Evolutionary conservation across 2,329 filamentous ascomycete species (phyloP), one percentile per base, ranked within the genome.

Genomic region (Arthroderma sp.): DNA sequence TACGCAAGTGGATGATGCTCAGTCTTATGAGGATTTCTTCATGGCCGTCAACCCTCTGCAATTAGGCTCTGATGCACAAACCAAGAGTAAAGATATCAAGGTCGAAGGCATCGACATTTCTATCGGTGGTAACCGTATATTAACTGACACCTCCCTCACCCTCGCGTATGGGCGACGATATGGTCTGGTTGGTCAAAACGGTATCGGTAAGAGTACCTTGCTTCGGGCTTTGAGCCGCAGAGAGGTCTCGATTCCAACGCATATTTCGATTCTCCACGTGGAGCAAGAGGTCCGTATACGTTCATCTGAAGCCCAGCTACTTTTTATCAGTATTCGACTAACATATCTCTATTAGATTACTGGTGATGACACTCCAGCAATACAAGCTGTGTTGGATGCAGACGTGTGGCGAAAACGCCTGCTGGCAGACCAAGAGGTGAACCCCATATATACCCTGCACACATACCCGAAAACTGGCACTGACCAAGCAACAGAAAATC

Each of bases 51-150:
- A 98, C 65, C 91, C 91, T 49, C 75, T 98, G 50, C 89, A 96
- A 61, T 59, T 96, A 49, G 89, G 87, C 44, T 69, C 73, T 22
- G 79, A 74, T 52, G 64, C 76, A 46, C 65, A 80, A 48, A 75
- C 80, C 30, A 98, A 96, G 80, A 94, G 88, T 65, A 98, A 98
- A 73, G 91, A 98, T 61, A 88, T 98, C 73, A 98, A 96, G 70
- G 72, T 98, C 54, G 91, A 98, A 66, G 87, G 85, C 56, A 86
- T 94, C 60, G 91, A 98, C 64, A 84, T 98, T 44, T 83, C 86
- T 37, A 95, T 98, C 58, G 80, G 85, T 50, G 89, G 89, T 46
- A 74, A 78, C 58, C 81, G 91, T 48, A 98, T 98, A 52, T 70
- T 96, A 54, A 85, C 83, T 38, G 89, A 98, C 62, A 94, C 89